Evolutionary conservation across 2,329 filamentous ascomycete species (phyloP), one percentile per base, ranked within the genome.

Genomic region (Clarireedia hainanense): DNA sequence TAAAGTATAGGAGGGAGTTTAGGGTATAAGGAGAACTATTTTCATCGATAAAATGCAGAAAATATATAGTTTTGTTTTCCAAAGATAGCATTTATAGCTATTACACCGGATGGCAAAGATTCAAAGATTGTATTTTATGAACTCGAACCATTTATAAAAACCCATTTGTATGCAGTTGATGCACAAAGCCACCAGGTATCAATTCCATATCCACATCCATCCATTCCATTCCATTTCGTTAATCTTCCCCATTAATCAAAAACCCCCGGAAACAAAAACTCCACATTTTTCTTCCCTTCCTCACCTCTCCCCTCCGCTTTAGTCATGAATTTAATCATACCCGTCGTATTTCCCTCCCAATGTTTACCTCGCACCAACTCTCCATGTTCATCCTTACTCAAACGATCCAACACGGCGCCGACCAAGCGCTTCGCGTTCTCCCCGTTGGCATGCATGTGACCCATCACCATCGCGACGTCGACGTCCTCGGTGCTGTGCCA

Each of bases 381-480:
- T 54, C 72, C 75, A 72, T 95, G 83, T 69, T 92, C 87, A 58
- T 88, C 80, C 69, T 88, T 85, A 65, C 82, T 84, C 65, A 97
- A 77, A 72, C 91, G 86, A 71, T 97, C 89, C 55, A 99, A 76
- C 46, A 97, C 91, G 34, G 88, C 89, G 37, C 83, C 89, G 36
- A 99, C 85, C 56, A 97, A 85, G 51, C 84, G 79, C 70, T 86
- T 86, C 36, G 94, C 94, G 68, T 97, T 99, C 68, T 86, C 79
- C 52, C 88, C 80, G 73, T 99, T 99, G 63, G 90, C 87, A 70
- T 88, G 86, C 94, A 99, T 99, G 73, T 95, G 89, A 59, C 84
- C 87, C 84, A 96, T 89, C 55, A 99, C 94, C 88, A 97, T 95
- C 72, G 91, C 89, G 23, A 99, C 94, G 60, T 91, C 91, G 60